A percentile compares a stretch with the other conserved stretches of the same genome.
Conservation (phyloP, 345 rosid genomes). For the Populus euphratica region DNA sequence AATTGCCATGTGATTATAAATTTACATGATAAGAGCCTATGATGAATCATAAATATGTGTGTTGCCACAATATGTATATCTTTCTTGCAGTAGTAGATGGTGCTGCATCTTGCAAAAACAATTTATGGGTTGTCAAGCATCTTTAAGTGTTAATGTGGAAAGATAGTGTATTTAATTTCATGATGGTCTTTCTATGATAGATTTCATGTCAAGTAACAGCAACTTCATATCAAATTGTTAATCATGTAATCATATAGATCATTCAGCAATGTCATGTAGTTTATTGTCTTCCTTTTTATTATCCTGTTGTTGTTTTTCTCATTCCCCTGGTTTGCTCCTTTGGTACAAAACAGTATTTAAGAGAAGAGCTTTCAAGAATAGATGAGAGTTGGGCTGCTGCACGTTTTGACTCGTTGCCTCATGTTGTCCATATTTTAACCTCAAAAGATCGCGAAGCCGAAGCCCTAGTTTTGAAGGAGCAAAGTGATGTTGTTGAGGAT, state of each 20-base stretch:
- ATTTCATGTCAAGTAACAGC: background rate
- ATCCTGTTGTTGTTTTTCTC: constrained; percentile 4
- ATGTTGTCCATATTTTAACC: constrained; percentile 90
- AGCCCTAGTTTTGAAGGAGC: constrained; percentile 68
- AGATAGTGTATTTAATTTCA: background rate
- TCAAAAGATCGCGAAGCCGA: constrained; percentile 93
- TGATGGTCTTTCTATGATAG: background rate
- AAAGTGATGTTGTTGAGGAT: constrained; percentile 92
- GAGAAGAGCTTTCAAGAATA: constrained; percentile 72
- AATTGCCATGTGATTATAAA: background rate
- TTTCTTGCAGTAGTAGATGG: background rate
- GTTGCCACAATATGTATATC: background rate
- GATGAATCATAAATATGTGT: background rate
- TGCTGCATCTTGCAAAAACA: background rate
- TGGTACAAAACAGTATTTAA: constrained; percentile 60
- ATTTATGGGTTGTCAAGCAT: background rate
- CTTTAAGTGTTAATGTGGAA: background rate
- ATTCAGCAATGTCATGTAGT: background rate
- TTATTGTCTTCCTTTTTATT: background rate
- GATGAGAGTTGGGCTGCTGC: constrained; percentile 92
- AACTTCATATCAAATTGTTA: background rate
- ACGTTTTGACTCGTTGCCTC: constrained; percentile 96
- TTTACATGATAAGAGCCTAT: background rate
- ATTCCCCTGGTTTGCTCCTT: constrained; percentile 21
- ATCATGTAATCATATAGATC: background rate